Conservation (phyloP, 495 filamentous ascomycete species). For the Chaetomium fimeti region DNA sequence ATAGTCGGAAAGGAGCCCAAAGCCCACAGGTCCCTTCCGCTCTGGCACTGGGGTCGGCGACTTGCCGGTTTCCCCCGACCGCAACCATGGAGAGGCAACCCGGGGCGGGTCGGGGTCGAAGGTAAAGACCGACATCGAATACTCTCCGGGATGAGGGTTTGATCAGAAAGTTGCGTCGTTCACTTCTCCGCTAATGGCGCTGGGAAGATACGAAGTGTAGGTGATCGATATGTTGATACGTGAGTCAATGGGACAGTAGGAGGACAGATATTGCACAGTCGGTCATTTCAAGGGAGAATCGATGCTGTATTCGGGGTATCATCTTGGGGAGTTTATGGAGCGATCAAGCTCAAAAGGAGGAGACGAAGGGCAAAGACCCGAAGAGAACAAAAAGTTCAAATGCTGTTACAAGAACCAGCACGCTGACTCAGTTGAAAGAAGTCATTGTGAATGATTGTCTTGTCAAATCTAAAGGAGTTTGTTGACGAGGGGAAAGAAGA, state of each 20-base stretch:
- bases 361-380: constrained; percentile 9
- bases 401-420: constrained; percentile 2
- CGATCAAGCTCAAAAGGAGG: constrained; percentile 18
- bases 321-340: constrained; percentile 51
- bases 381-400: constrained; percentile 11
- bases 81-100: constrained; percentile 87
- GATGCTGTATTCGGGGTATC: constrained; percentile 56
- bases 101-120: constrained; percentile 84
- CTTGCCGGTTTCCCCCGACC: constrained; percentile 42
- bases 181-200: not conserved
- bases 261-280: constrained; percentile 26
- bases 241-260: constrained; percentile 12
- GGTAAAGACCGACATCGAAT: constrained; percentile 88
- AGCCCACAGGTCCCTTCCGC: constrained; percentile 37
- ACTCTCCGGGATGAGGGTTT: not conserved
- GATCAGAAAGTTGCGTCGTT: not conserved
- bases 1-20: constrained; percentile 62
- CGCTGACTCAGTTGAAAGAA: constrained; percentile 11
- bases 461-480: not conserved
- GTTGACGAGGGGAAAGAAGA: not conserved
- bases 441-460: constrained; percentile 4
- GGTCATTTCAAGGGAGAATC: constrained; percentile 34
- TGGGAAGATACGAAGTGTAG: not conserved
- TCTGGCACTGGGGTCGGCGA: constrained; percentile 33
- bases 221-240: not conserved